Percentiles rank a stretch among this genome's conserved stretches.
These are phyloP conservation scores for Evansstolkia leycettana DNA, from an alignment of 495 filamentous ascomycete species.

Conservation along the genomic window DNA sequence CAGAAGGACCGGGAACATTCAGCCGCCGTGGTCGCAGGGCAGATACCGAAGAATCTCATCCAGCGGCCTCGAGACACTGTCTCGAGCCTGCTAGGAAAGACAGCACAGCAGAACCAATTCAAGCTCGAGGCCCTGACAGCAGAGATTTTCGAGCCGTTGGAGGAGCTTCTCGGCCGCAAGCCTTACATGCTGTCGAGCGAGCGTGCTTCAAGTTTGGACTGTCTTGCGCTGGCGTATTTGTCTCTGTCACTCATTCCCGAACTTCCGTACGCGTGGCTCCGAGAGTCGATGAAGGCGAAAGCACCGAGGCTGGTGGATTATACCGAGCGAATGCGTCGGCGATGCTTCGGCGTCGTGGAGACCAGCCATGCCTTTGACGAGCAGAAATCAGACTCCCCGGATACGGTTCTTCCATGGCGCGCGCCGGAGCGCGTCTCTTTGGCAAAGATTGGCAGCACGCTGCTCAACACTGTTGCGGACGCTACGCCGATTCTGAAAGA, in stretches of 20 bases:
- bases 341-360: conserved; percentile 27
- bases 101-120: conserved; percentile 41
- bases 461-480: conserved; percentile 27
- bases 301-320: conserved; percentile 43
- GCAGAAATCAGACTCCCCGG: not conserved
- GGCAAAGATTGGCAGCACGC: conserved; percentile 21
- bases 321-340: conserved; percentile 30
- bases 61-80: conserved; percentile 27
- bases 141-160: conserved; percentile 57
- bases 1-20: conserved; percentile 31
- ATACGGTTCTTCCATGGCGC: conserved; percentile 16
- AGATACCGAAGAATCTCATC: conserved; percentile 32
- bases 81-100: conserved; percentile 25
- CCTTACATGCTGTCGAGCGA: conserved; percentile 38
- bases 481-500: conserved; percentile 27
- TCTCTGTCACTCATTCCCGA: conserved; percentile 58
- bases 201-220: conserved; percentile 55
- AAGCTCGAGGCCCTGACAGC: conserved; percentile 54
- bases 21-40: conserved; percentile 26
- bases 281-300: conserved; percentile 44
- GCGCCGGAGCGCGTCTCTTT: conserved; percentile 21
- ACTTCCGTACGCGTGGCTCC: conserved; percentile 60
- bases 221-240: conserved; percentile 66
- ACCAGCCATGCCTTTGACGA: conserved; percentile 15
- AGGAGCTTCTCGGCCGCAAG: conserved; percentile 46